These are phyloP conservation scores for Prunus padus DNA, from an alignment of 306 rosid genomes.

Conservation along the genomic window DNA sequence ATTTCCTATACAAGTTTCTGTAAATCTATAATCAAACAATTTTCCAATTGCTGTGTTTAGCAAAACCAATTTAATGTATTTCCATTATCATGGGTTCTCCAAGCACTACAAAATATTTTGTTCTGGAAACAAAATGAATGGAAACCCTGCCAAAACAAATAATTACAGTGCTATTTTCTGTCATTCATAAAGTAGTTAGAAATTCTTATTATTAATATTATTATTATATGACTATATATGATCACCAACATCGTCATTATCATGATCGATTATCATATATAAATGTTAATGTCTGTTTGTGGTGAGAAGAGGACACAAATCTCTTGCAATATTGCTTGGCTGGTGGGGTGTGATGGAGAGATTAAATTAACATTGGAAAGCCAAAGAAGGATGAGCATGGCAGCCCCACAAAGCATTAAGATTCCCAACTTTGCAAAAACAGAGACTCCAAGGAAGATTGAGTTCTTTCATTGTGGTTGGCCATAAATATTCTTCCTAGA, in stretches of 20 bases:
- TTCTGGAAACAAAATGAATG: background rate
- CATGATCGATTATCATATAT: background rate
- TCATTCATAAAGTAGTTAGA: background rate
- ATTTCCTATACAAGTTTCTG: too few relatives aligned
- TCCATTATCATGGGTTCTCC: background rate
- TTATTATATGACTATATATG: background rate
- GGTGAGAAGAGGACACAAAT: constrained; percentile 6
- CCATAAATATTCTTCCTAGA: constrained; percentile 63
- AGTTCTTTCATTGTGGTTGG: constrained; percentile 49
- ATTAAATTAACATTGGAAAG: constrained; percentile 11
- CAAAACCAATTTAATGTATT: background rate
- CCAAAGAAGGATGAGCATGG: constrained; percentile 17
- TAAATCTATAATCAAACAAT: too few relatives aligned
- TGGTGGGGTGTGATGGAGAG: constrained; percentile 2
- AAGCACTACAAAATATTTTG: background rate
- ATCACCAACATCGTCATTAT: background rate
- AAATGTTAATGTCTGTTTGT: background rate
- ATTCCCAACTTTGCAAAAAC: constrained; percentile 31
- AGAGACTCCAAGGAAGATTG: constrained; percentile 26
- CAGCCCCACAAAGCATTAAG: constrained; percentile 32
- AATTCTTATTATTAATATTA: background rate
- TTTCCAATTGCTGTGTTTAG: background rate
- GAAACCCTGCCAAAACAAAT: background rate
- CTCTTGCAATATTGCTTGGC: constrained; percentile 2
- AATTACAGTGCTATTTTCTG: background rate